phyloP scores from a whole-genome alignment of 768 basidiomycete species.

The Lactarius hengduanensis region DNA sequence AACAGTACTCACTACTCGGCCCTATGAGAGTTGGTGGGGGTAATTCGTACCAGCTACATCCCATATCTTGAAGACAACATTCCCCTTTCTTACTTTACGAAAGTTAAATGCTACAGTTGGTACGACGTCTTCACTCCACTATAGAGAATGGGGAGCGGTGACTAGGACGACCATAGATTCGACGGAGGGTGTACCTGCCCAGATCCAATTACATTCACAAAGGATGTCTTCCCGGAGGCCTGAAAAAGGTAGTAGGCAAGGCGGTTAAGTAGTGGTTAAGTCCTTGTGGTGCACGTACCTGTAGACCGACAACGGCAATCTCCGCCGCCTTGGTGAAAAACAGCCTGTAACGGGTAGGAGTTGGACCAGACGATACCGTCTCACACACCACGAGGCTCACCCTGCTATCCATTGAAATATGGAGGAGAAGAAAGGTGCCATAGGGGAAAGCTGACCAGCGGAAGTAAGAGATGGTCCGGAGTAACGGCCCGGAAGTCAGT shows the following conservation, averaged over 20 bases:
- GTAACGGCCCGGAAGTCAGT: neutral
- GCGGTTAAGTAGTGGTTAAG: neutral
- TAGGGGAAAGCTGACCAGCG: neutral
- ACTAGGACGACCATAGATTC: neutral
- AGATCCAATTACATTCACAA: slow-evolving; percentile 89
- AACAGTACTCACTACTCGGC: neutral
- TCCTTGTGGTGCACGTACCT: slow-evolving; percentile 46
- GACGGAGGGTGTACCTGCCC: slow-evolving; percentile 53
- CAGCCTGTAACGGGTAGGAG: slow-evolving; percentile 43
- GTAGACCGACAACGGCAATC: slow-evolving; percentile 88
- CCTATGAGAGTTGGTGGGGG: neutral
- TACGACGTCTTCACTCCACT: slow-evolving; percentile 97
- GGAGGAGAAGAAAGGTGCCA: slow-evolving; percentile 36
- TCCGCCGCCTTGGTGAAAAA: slow-evolving; percentile 89
- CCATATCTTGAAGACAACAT: slow-evolving; percentile 92
- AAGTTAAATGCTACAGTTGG: slow-evolving; percentile 95
- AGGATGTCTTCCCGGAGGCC: slow-evolving; percentile 95
- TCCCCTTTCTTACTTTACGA: slow-evolving; percentile 83
- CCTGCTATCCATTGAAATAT: slow-evolving; percentile 59
- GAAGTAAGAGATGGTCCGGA: neutral
- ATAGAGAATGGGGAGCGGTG: slow-evolving; percentile 19
- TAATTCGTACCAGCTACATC: slow-evolving; percentile 77
- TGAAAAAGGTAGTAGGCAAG: slow-evolving; percentile 34
- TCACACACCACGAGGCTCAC: slow-evolving; percentile 32
- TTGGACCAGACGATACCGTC: neutral